Evolutionary conservation across 202 grass and related monocot genomes (phyloP).

Genomic region (Elaeis oleifera): DNA sequence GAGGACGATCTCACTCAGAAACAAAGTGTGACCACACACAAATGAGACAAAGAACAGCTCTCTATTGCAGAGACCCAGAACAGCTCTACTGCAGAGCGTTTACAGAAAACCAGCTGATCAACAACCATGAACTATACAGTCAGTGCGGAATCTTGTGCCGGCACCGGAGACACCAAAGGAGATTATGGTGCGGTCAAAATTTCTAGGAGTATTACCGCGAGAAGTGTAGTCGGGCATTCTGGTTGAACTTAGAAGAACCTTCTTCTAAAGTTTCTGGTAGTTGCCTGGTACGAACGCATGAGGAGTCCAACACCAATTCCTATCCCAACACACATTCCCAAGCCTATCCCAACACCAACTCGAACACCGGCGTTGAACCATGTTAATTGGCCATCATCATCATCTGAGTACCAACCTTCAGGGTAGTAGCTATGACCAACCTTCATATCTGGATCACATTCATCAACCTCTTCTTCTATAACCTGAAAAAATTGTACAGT

Average conservation of each 20-base stretch:
- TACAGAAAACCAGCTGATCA: too few species aligned
- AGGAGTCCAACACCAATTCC: conserved; percentile 91
- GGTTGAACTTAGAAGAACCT: conserved; percentile 51
- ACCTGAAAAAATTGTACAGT: not conserved
- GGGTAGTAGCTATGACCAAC: conserved; percentile 44
- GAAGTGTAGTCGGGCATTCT: too few species aligned
- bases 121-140: too few species aligned
- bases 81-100: too few species aligned
- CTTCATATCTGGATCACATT: conserved; percentile 29
- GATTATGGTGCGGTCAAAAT: too few species aligned
- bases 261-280: conserved; percentile 64
- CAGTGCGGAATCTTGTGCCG: too few species aligned
- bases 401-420: conserved; percentile 50
- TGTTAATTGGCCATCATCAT: conserved; percentile 59
- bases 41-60: too few species aligned
- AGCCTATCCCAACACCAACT: conserved; percentile 80
- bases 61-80: too few species aligned
- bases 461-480: conserved; percentile 37
- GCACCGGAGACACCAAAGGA: too few species aligned
- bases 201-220: too few species aligned
- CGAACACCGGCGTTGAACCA: conserved; percentile 98
- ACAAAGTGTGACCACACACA: too few species aligned
- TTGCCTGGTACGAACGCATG: conserved; percentile 84
- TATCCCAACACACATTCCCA: conserved; percentile 83
- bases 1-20: too few species aligned